Base-by-base conservation (phyloP, 495 filamentous ascomycete genomes). In the Neurospora sp. region DNA sequence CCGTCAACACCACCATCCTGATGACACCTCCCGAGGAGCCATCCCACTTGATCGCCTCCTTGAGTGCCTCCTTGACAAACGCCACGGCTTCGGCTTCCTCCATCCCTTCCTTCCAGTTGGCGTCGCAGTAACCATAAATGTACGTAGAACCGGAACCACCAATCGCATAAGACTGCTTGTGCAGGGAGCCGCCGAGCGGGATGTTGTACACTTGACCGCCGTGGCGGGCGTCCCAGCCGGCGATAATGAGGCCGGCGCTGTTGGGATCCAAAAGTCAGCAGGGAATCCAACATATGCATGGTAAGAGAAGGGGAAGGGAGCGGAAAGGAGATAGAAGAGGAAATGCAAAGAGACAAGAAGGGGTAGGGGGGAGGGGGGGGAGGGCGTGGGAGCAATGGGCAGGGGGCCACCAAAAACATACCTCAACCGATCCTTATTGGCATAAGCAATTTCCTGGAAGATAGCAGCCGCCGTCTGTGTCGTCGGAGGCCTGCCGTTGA, bases 1-100 rank as follows among this genome's bases (percentile, higher is more conserved):
- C 83, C 71, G 96, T 99, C 84, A 99, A 83, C 70, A 99, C 96
- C 70, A 98, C 96, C 92, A 99, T 89, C 74, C 96, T 89, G 79
- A 99, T 99, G 68, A 99, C 96, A 81, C 96, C 96, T 71, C 96
- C 96, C 12, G 96, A 98, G 85, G 94, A 97, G 59, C 96, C 95
- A 81, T 99, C 96, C 96, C 96, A 98, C 84, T 97, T 97, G 86
- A 99, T 97, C 16, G 96, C 96, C 85, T 99, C 94, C 78, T 89
- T 86, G 81, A 99, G 83, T 12, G 96, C 89, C 48, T 89, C 91
- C 81, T 96, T 97, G 76, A 99, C 96, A 75, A 98, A 99, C 38
- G 89, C 82, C 72, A 99, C 88, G n/a, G 96, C 96, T 73, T 97
- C 94, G 53, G 88, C 86, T 87, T 99, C 95, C 35, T 91, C 92